Conservation (phyloP, 129 eudicot genomes). For the Flaveria trinervia region DNA sequence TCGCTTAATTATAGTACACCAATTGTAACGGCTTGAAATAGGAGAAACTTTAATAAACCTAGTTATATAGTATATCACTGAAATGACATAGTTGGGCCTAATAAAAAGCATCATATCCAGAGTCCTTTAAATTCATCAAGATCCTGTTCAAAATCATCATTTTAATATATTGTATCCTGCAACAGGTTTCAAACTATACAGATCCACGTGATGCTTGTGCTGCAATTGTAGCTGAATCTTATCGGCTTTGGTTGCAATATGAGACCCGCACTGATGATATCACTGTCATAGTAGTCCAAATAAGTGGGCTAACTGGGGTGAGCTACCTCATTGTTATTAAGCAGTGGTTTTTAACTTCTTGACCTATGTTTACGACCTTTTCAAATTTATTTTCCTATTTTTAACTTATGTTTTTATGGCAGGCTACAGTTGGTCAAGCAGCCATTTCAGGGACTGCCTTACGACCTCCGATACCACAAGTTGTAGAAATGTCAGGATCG, state of each 20-base stretch:
- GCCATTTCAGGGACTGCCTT: slow-evolving; percentile 55
- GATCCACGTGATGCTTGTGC: slow-evolving; percentile 99
- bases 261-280: slow-evolving; percentile 99
- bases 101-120: background rate
- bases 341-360: background rate
- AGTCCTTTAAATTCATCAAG: slow-evolving; percentile 2
- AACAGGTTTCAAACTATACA: slow-evolving; percentile 69
- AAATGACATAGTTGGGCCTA: background rate
- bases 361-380: background rate
- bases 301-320: slow-evolving; percentile 78
- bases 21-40: background rate
- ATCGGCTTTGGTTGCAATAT: slow-evolving; percentile 96
- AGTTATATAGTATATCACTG: background rate
- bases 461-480: slow-evolving; percentile 77
- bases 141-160: slow-evolving; percentile 14
- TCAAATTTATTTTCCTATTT: slow-evolving; percentile 10
- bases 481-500: slow-evolving; percentile 78
- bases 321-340: slow-evolving; percentile 31
- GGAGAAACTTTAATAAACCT: background rate
- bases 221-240: slow-evolving; percentile 98
- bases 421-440: slow-evolving; percentile 59
- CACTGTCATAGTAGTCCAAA: slow-evolving; percentile 89
- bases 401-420: slow-evolving; percentile 13
- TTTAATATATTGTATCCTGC: slow-evolving; percentile 15
- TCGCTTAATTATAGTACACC: background rate